phyloP scores from a whole-genome alignment of 495 filamentous ascomycete species.

The Darksidea phi region DNA sequence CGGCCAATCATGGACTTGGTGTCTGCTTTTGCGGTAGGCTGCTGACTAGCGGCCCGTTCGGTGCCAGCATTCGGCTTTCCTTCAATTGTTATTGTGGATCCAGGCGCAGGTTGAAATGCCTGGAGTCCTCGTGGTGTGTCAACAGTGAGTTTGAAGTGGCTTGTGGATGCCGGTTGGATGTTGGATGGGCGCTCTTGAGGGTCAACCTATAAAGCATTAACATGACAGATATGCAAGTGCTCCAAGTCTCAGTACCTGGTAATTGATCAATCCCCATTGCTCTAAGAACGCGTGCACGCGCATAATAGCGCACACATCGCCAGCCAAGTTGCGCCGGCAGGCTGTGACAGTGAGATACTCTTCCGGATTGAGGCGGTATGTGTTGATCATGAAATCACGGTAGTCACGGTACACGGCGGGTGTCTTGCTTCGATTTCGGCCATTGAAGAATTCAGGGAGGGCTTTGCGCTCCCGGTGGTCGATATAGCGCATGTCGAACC shows the following conservation, averaged over 20 bases:
- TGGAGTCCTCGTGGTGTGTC: constrained; percentile 95
- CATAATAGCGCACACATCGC: constrained; percentile 99
- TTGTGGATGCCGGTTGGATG: constrained; percentile 94
- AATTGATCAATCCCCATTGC: constrained; percentile 98
- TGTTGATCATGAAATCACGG: constrained; percentile 99
- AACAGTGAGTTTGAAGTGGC: constrained; percentile 90
- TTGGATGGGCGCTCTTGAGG: constrained; percentile 90
- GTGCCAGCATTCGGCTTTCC: constrained; percentile 71
- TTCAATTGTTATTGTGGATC: constrained; percentile 68
- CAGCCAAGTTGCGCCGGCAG: constrained; percentile 92
- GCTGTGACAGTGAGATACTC: constrained; percentile 98
- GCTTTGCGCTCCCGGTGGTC: constrained; percentile 87
- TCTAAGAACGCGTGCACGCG: constrained; percentile 97
- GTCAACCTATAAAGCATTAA: constrained; percentile 67
- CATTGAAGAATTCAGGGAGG: constrained; percentile 96
- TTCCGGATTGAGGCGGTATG: constrained; percentile 88
- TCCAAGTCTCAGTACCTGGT: constrained; percentile 65
- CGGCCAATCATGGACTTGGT: constrained; percentile 86
- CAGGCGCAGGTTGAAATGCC: constrained; percentile 85
- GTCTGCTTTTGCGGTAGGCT: constrained; percentile 72
- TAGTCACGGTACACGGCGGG: constrained; percentile 98
- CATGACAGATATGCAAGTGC: not conserved
- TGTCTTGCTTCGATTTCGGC: constrained; percentile 95
- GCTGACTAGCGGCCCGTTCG: constrained; percentile 69
- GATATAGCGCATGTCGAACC: constrained; percentile 97